phyloP scores from a whole-genome alignment of 75 land plant genomes.

The Pseudotsuga menziesii region DNA sequence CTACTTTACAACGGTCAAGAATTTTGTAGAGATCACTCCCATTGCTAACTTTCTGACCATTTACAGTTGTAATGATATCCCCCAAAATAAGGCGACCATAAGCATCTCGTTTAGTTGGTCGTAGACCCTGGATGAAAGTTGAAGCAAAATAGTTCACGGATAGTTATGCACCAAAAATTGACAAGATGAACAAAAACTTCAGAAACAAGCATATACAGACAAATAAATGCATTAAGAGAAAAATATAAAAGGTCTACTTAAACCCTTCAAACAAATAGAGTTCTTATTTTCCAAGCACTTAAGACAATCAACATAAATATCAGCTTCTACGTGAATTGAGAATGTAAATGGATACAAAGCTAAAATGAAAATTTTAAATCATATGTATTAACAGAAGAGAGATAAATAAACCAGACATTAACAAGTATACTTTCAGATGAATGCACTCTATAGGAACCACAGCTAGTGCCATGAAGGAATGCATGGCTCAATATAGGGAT shows the following conservation, averaged over 20 bases:
- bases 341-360: not conserved
- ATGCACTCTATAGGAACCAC: no score
- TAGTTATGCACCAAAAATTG: not conserved
- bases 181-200: not conserved
- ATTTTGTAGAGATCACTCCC: conserved; percentile 53
- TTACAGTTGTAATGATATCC: conserved; percentile 42
- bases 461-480: no score
- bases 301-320: not conserved
- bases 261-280: not conserved
- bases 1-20: conserved; percentile 48
- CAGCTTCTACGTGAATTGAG: not conserved
- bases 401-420: no score
- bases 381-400: not conserved
- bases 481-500: no score
- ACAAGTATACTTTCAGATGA: no score
- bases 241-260: not conserved
- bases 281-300: no score
- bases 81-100: conserved; percentile 52
- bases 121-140: conserved; percentile 25
- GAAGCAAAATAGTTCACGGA: not conserved
- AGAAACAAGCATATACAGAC: not conserved
- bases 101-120: conserved; percentile 36
- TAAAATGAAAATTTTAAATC: not conserved
- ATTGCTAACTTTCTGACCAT: conserved; percentile 41
- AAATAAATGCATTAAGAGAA: not conserved